Evolutionary conservation across 768 basidiomycete genomes (phyloP), one percentile per base, ranked within the genome.

Genomic region (Tylopilus balloui): DNA sequence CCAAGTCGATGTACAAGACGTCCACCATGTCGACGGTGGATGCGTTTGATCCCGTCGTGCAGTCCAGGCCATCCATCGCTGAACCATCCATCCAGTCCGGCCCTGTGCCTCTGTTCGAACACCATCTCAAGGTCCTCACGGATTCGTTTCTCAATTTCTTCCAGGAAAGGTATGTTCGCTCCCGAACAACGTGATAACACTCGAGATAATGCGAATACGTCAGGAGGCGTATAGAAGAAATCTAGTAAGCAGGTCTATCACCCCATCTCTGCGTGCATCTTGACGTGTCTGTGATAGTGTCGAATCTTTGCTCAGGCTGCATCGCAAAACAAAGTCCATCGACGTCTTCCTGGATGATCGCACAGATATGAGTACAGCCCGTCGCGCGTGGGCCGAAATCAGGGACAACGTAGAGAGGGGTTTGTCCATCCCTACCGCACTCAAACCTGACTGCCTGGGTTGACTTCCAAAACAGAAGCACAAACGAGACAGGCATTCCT

Each of bases 371-470:
- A 81, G 69, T 53, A 81, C 83, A 10, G 73, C 83, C 19, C 76
- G 91, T 48, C 76, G 74, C 48, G 90, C 82, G 19, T 96, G 92
- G 92, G 69, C 70, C 17, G 92, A 96, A 67, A 77, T 92, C 11
- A 74, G 88, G 34, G 92, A 95, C 61, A 92, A 86, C 59, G 70
- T 92, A 21, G 90, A 92, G 61, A 73, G 92, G 75, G 88, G 88
- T 84, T 50, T 42, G 73, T 63, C 42, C 25, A 11, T 20, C 17
- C 24, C 6, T 35, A 32, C 49, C 31, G 13, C 41, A 17, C 13
- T 47, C 23, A 38, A n/a, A 40, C 23, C 32, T 7, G 29, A 25
- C 29, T n/a, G 7, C 12, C 28, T 31, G 37, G 43, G 46, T 55
- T 47, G 49, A 47, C 45, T 45, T 49, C 42, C 36, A 38, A 38